These are phyloP conservation scores for Wickerhamia fluorescens DNA, from an alignment of 805 yeast species.

Conservation along the genomic window DNA sequence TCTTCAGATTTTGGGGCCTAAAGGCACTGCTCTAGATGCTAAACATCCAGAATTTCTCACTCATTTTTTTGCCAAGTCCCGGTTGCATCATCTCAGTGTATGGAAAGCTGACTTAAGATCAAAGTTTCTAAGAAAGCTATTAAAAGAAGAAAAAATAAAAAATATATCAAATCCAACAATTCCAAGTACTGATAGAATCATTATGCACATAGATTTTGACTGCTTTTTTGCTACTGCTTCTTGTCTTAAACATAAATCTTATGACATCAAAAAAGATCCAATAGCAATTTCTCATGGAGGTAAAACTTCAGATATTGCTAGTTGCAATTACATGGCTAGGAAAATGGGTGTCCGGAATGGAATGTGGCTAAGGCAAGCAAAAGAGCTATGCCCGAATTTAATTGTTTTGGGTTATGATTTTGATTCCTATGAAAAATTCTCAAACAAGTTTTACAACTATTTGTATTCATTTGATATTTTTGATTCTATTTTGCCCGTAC, in stretches of 20 bases:
- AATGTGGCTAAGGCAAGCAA: constrained; percentile 78
- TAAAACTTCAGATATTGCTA: constrained; percentile 70
- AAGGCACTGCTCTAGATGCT: constrained; percentile 47
- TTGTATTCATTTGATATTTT: constrained; percentile 41
- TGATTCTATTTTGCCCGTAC: constrained; percentile 63
- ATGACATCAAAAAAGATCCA: constrained; percentile 43
- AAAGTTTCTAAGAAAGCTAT: constrained; percentile 47
- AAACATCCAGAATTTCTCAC: constrained; percentile 69
- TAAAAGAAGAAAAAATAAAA: constrained; percentile 13
- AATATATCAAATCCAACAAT: not conserved
- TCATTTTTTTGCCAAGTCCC: constrained; percentile 69
- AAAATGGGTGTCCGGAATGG: constrained; percentile 76
- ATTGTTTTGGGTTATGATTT: constrained; percentile 67
- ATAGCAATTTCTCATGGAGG: constrained; percentile 63
- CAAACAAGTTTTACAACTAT: constrained; percentile 57
- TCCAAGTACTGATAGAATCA: constrained; percentile 15
- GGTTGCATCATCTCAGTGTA: constrained; percentile 81
- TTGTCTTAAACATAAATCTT: constrained; percentile 46
- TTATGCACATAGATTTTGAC: constrained; percentile 87
- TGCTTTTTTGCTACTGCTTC: constrained; percentile 91
- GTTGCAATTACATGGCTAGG: constrained; percentile 87
- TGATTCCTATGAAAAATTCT: constrained; percentile 57
- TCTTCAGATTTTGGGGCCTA: too few species aligned
- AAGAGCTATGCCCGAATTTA: constrained; percentile 57
- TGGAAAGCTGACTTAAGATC: constrained; percentile 76